Conservation (phyloP, 768 basidiomycete species). For the Imleria badia region DNA sequence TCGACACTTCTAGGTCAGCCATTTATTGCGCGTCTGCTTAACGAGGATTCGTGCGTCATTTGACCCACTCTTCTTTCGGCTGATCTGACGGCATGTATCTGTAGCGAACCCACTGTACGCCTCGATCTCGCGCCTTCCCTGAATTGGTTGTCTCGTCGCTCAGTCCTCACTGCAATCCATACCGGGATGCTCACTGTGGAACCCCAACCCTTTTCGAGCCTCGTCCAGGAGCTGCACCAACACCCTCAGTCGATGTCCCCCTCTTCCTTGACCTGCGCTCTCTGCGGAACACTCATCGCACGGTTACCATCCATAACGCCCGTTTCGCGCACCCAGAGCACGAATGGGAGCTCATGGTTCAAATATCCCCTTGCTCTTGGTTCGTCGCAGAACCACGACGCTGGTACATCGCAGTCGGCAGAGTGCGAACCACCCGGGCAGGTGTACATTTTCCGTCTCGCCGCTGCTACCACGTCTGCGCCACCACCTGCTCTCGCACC, state of each 20-base stretch:
- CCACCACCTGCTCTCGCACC: conserved; percentile 24
- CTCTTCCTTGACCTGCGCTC: conserved; percentile 64
- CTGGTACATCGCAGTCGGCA: conserved; percentile 33
- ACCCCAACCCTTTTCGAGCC: conserved; percentile 63
- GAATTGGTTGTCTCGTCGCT: conserved; percentile 89
- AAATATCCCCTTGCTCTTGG: conserved; percentile 48
- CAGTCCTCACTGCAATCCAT: conserved; percentile 82
- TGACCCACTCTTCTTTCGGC: neutral
- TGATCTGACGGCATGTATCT: conserved; percentile 7
- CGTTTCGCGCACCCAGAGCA: conserved; percentile 33
- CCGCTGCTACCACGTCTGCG: conserved; percentile 26
- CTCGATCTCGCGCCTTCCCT: conserved; percentile 93
- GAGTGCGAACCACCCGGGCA: conserved; percentile 38
- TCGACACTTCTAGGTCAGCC: conserved; percentile 74
- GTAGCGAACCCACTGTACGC: conserved; percentile 83
- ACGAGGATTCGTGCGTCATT: conserved; percentile 82
- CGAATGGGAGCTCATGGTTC: conserved; percentile 60
- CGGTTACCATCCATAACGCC: conserved; percentile 41
- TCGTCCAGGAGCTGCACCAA: conserved; percentile 54
- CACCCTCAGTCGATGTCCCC: conserved; percentile 45
- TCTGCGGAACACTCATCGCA: conserved; percentile 63
- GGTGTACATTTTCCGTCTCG: conserved; percentile 70
- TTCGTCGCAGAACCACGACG: conserved; percentile 20
- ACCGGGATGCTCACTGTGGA: conserved; percentile 86
- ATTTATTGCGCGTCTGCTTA: conserved; percentile 69